Conservation (phyloP, 148 eudicot genomes). For the Vaccinium myrtillus region DNA sequence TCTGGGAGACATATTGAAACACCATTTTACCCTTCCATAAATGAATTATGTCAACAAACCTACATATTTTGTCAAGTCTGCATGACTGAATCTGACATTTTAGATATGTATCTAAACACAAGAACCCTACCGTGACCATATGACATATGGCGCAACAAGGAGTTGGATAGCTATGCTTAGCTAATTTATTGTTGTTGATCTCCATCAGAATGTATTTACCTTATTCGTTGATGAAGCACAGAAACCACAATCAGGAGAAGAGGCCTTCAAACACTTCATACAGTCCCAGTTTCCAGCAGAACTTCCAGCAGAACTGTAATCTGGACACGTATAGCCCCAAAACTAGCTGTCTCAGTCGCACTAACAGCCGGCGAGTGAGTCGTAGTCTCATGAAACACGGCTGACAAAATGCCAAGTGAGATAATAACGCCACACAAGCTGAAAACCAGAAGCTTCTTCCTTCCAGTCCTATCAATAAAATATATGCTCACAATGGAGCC, state of each 20-base stretch:
- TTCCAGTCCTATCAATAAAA: constrained; percentile 57
- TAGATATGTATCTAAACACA: not conserved
- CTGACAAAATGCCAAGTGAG: constrained; percentile 42
- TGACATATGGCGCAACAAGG: not conserved
- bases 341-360: constrained; percentile 27
- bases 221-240: constrained; percentile 41
- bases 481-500: constrained; percentile 64
- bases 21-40: not conserved
- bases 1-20: not conserved
- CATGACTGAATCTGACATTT: not conserved
- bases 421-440: constrained; percentile 48
- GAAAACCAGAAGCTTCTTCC: constrained; percentile 53
- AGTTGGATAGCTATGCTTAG: not conserved
- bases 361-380: constrained; percentile 48
- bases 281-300: constrained; percentile 37
- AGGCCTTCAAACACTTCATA: constrained; percentile 45
- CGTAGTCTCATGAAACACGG: constrained; percentile 41
- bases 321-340: constrained; percentile 34
- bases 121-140: not conserved
- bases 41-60: not conserved
- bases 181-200: too few species aligned
- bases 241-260: constrained; percentile 42
- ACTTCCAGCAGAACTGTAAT: constrained; percentile 21
- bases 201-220: constrained; percentile 19
- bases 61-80: not conserved